Evolutionary conservation across 805 yeast species (phyloP).

Genomic region (Starmerella sp.): DNA sequence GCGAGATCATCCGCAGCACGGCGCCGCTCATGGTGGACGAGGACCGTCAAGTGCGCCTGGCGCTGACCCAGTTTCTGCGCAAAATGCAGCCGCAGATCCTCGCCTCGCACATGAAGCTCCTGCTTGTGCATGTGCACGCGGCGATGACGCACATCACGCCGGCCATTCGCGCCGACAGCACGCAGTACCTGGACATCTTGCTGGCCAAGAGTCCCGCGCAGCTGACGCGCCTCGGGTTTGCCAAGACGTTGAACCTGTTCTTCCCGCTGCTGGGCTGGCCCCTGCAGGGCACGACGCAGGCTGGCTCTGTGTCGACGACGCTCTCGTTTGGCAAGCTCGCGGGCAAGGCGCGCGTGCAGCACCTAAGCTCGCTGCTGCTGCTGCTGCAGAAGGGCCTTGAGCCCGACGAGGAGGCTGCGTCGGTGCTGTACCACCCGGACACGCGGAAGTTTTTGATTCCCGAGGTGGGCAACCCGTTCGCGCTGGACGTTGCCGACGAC

Average conservation of each 20-base stretch:
- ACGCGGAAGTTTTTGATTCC: conserved; percentile 15
- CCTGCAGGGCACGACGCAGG: conserved; percentile 11
- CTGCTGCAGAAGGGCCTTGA: conserved; percentile 18
- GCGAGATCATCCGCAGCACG: conserved; percentile 35
- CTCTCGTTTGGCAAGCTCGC: conserved; percentile 22
- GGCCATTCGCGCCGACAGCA: conserved; percentile 62
- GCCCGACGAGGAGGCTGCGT: background rate
- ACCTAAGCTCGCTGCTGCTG: conserved; percentile 18
- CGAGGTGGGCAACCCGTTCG: conserved; percentile 16
- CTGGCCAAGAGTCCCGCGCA: conserved; percentile 30
- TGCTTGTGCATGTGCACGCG: conserved; percentile 64
- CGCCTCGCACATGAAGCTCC: conserved; percentile 30
- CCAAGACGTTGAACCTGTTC: conserved; percentile 40
- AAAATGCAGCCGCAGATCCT: conserved; percentile 20
- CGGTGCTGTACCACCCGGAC: conserved; percentile 15
- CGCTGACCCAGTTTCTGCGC: conserved; percentile 36
- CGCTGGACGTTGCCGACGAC: conserved; percentile 21
- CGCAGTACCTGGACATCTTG: conserved; percentile 51
- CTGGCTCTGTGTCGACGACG: conserved; percentile 17
- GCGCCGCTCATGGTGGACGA: conserved; percentile 59
- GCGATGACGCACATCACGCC: conserved; percentile 90
- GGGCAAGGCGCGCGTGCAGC: conserved; percentile 21
- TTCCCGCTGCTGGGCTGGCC: conserved; percentile 69
- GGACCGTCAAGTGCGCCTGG: conserved; percentile 51
- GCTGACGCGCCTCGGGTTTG: conserved; percentile 20